Evolutionary conservation across 225 moss, liverwort and hornwort genomes (phyloP), one percentile per base, ranked within the genome.

Genomic region (Neckera pumila): DNA sequence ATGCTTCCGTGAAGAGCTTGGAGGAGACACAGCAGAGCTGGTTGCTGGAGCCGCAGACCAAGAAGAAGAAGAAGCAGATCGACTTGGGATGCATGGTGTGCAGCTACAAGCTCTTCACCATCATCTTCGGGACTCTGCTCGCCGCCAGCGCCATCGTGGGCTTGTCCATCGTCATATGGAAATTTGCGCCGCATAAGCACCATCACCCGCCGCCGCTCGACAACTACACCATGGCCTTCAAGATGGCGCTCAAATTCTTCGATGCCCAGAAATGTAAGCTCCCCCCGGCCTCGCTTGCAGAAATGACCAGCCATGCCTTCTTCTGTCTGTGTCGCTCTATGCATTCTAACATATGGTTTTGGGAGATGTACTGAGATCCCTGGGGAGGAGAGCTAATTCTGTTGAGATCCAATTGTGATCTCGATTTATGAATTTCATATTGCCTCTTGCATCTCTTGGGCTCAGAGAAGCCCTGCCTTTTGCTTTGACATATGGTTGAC

Each of bases 1-100:
- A 92, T 17, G 98, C 97, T 23, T 98, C 98, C 5, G 93, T 98
- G n/a, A 94, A 93, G 87, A 97, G 98, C 87, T 85, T 97, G 89
- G 98, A 98, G 86, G 98, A 98, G 92, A 97, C 98, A 81, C 98
- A 98, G 82, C 96, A 96, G 82, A 98, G 98, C 91, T 98, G 98
- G 98, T 90, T 98, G 57, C 87, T 98, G 63, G 98, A 97, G 78
- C 96, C 98, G 7, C 88, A 94, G 90, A 95, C 93, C 7, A 94
- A 90, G 91, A 94, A 95, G 95, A 97, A 97, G 86, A 95, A 95
- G 92, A 97, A 95, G 91, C 95, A 96, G 88, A 93, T 98, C 63
- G 98, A 98, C 93, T 83, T 98, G 59, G 98, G 98, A 65, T 98
- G 96, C n/a, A 93, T 98, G 90, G 89, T 95, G 51, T 87, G 96